Evolutionary conservation across 1,284 basidiomycete species (phyloP), one percentile per base, ranked within the genome.

Genomic region (Dichomitus squalens): DNA sequence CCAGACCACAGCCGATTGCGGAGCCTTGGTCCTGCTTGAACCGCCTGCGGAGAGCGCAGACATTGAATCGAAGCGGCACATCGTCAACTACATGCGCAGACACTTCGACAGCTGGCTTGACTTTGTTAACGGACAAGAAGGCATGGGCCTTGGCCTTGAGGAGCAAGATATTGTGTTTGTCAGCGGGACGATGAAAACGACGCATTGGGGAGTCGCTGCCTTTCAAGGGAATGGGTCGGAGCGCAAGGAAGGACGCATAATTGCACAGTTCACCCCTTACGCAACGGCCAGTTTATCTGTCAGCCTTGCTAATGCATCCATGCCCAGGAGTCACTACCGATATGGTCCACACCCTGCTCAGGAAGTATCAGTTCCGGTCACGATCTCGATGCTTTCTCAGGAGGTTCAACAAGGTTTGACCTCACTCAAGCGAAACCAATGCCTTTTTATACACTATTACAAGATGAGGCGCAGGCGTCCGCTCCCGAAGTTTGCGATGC

Each of bases 41-140:
- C 34, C 48, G 4, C 59, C 55, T 5, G 55, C 33, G 2, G 11
- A 31, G 8, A 20, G 23, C 14, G 33, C 25, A 14, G 34, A 46
- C 12, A 36, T 57, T 20, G n/a, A 43, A 11, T 36, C 49, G 2
- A 55, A 47, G 23, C 50, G 47, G 1, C 51, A 51, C 25, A 57
- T 68, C 53, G 50, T 43, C 12, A 40, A 33, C 27, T 55, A 61
- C 53, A 52, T 58, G 41, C 53, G 53, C 4, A 48, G 57, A 5
- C 50, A 67, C 56, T 58, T 63, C 44, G 52, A 60, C 6, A 59
- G 49, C 35, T 70, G 68, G 68, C 29, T 62, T 39, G 55, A 49
- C 21, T 66, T 67, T 47, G 63, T 65, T 14, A 59, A 62, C 20
- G 31, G 23, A 8, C 3, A 7, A n/a, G 2, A 39, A 20, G 27